phyloP scores from a whole-genome alignment of 2,329 filamentous ascomycete species.

The Pseudocercospora fijiensis region DNA sequence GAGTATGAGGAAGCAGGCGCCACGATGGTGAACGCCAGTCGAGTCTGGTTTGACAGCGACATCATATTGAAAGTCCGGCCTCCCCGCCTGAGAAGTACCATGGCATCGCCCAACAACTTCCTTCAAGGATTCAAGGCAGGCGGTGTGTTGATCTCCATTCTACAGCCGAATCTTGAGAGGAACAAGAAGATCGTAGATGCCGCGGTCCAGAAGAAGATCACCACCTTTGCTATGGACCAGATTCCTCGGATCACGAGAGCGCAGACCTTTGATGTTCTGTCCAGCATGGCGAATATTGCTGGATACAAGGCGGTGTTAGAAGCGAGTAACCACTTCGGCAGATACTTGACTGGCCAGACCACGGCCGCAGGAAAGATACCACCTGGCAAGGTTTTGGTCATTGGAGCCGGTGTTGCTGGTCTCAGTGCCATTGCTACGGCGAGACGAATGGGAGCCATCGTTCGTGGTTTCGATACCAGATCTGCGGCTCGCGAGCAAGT shows the following conservation, averaged over 20 bases:
- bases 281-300: conserved; percentile 92
- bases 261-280: conserved; percentile 81
- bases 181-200: conserved; percentile 74
- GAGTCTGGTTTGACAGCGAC: conserved; percentile 72
- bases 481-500: conserved; percentile 86
- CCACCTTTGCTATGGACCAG: conserved; percentile 88
- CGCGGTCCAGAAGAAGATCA: conserved; percentile 68
- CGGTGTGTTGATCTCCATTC: conserved; percentile 75
- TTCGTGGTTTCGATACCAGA: conserved; percentile 87
- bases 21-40: conserved; percentile 66
- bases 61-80: conserved; percentile 82
- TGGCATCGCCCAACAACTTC: conserved; percentile 56
- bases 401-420: conserved; percentile 85
- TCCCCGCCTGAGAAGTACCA: conserved; percentile 58
- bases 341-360: conserved; percentile 84
- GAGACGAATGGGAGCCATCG: conserved; percentile 81
- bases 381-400: conserved; percentile 84
- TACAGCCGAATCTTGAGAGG: conserved; percentile 69
- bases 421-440: conserved; percentile 85
- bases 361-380: conserved; percentile 90
- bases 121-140: conserved; percentile 66
- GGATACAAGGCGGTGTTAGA: conserved; percentile 91
- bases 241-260: conserved; percentile 86
- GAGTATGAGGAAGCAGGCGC: conserved; percentile 78
- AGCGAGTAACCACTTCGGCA: conserved; percentile 83